Percentiles rank a stretch among this genome's conserved stretches.
These are phyloP conservation scores for Ceratocystis smalleyi DNA, from an alignment of 2,329 filamentous ascomycete genomes.

Conservation along the genomic window DNA sequence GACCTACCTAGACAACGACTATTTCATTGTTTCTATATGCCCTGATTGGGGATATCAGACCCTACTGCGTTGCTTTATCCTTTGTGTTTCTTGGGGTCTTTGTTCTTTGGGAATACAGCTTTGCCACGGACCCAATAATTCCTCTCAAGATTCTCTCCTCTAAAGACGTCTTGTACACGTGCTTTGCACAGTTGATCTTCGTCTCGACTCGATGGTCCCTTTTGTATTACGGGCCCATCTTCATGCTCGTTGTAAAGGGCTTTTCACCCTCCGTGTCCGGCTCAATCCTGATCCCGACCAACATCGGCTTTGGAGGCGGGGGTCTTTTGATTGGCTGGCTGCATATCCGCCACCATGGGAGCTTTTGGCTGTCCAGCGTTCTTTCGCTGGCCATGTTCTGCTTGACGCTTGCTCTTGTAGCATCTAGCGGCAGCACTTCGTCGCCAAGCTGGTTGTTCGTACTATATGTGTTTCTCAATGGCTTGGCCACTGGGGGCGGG, in stretches of 20 bases:
- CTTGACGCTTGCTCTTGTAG: slow-evolving; percentile 41
- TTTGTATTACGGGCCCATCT: slow-evolving; percentile 67
- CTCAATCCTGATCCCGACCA: slow-evolving; percentile 65
- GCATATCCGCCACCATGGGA: slow-evolving; percentile 57
- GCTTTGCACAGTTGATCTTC: slow-evolving; percentile 56
- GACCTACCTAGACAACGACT: slow-evolving; percentile 34
- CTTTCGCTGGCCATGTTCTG: slow-evolving; percentile 47
- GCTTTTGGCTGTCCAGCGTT: slow-evolving; percentile 54
- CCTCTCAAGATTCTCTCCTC: slow-evolving; percentile 55
- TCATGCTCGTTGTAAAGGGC: slow-evolving; percentile 58
- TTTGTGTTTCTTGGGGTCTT: slow-evolving; percentile 37
- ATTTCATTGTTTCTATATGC: slow-evolving; percentile 60
- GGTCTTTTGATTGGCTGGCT: slow-evolving; percentile 58
- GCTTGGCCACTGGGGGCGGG: slow-evolving; percentile 53
- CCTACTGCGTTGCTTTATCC: slow-evolving; percentile 45
- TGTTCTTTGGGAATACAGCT: slow-evolving; percentile 44
- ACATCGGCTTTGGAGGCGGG: slow-evolving; percentile 60
- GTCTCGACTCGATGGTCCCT: slow-evolving; percentile 72
- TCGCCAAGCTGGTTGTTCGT: slow-evolving; percentile 41
- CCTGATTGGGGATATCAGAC: slow-evolving; percentile 47
- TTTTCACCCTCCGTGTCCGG: slow-evolving; percentile 57
- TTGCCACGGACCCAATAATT: slow-evolving; percentile 56
- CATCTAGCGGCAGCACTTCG: slow-evolving; percentile 36
- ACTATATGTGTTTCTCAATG: slow-evolving; percentile 49
- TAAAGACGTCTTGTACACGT: slow-evolving; percentile 55